Evolutionary conservation across 805 yeast genomes (phyloP), one percentile per base, ranked within the genome.

Genomic region (Komagataella kurtzmanii): DNA sequence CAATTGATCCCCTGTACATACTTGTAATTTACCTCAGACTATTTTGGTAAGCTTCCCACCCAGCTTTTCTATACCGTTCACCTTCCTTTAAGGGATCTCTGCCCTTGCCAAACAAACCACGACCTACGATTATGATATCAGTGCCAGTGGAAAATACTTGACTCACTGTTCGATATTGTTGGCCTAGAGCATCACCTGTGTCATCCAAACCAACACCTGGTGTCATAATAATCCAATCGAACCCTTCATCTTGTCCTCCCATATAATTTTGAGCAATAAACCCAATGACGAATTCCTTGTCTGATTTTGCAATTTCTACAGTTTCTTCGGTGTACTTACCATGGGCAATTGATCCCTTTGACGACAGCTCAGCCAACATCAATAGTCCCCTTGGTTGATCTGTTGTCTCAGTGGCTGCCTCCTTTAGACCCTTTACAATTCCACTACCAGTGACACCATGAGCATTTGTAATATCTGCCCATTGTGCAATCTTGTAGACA

Each of bases 171-270:
- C 99, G 78, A 68, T 93, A 93, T 68, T 93, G 98, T 67, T 93
- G 99, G 21, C 99, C 99, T 55, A 93, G 75, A 1, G 83, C 80
- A 65, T 93, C 99, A 14, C 98, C 97, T 65, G 85, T 93, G 63
- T 91, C 98, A 63, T 91, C 99, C 50, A 93, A 75, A 2, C 98
- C 98, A 45, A 93, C 99, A 55, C 99, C 99, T 0, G 99, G 99
- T 0, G 99, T 91, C 93, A 93, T 83, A 53, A 90, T 80, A 45
- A 93, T 69, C 97, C 97, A 93, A 69, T 93, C 99, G 61, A 85
- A 90, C 1, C 91, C 93, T 59, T 83, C 93, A 2, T 77, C 83
- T 47, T 76, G 74, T 14, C 89, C 90, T 24, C 89, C 89, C 87
- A 90, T 86, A 53, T 83, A 82, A 61, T 79, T 77, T 65, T 89